Percentiles rank a stretch among this genome's conserved stretches.
These are phyloP conservation scores for Aureobasidium namibiae DNA, from an alignment of 2,329 filamentous ascomycete genomes.

Conservation along the genomic window DNA sequence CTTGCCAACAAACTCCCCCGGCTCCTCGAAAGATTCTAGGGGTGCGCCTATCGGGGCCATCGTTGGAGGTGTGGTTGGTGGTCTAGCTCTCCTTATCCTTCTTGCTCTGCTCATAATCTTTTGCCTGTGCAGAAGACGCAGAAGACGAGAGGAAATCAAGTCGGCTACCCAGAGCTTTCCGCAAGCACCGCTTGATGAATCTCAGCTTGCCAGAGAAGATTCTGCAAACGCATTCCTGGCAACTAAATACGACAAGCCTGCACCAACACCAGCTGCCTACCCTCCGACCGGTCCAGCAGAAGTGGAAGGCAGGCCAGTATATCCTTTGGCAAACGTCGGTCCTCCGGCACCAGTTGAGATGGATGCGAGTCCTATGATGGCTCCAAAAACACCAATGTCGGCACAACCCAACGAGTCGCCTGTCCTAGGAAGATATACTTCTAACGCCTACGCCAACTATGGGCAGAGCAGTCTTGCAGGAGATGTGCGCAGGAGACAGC, in stretches of 20 bases:
- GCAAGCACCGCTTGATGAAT: neutral
- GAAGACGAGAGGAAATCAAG: constrained; percentile 18
- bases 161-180: constrained; percentile 16
- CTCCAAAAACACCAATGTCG: constrained; percentile 6
- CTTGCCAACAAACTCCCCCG: neutral
- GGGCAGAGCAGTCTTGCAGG: neutral
- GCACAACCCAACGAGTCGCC: constrained; percentile 15
- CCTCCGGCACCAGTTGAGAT: constrained; percentile 3
- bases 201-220: constrained; percentile 1
- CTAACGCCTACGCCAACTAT: neutral
- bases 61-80: constrained; percentile 16
- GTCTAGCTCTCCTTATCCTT: constrained; percentile 16
- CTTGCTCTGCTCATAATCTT: constrained; percentile 16
- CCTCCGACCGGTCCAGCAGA: neutral
- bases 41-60: constrained; percentile 19
- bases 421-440: constrained; percentile 16
- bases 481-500: constrained; percentile 16
- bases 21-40: neutral
- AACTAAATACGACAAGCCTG: neutral
- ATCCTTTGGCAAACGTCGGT: neutral
- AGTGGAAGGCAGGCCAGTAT: constrained; percentile 2
- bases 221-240: neutral
- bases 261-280: neutral
- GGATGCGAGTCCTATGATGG: constrained; percentile 8
- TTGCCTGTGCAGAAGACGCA: constrained; percentile 15